These are phyloP conservation scores for Penicillium roqueforti DNA, from an alignment of 495 filamentous ascomycete species.

Conservation along the genomic window DNA sequence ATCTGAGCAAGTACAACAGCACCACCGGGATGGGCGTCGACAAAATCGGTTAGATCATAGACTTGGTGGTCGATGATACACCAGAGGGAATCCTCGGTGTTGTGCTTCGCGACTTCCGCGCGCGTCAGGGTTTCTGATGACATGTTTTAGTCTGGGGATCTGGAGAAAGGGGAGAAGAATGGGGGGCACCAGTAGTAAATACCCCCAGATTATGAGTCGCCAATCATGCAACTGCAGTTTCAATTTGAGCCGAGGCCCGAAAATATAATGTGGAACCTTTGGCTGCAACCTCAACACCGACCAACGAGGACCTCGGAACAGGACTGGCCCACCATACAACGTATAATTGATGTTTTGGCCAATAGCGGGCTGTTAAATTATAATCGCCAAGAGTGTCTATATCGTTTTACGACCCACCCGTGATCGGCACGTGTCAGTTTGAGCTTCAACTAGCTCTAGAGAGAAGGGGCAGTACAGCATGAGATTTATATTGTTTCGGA, in stretches of 20 bases:
- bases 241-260: slow-evolving; percentile 12
- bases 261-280: neutral
- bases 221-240: slow-evolving; percentile 7
- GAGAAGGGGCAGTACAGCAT: neutral
- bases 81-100: slow-evolving; percentile 52
- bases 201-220: slow-evolving; percentile 8
- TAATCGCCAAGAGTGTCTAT: neutral
- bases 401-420: neutral
- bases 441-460: neutral
- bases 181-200: slow-evolving; percentile 1
- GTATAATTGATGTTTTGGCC: neutral
- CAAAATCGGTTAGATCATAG: slow-evolving; percentile 55
- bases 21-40: slow-evolving; percentile 59
- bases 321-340: neutral
- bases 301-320: neutral
- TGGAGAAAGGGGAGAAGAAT: neutral
- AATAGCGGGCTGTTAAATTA: neutral
- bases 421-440: neutral
- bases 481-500: neutral
- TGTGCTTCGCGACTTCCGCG: slow-evolving; percentile 51
- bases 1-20: slow-evolving; percentile 50
- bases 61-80: slow-evolving; percentile 57
- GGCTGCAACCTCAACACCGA: neutral
- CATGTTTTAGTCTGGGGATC: slow-evolving; percentile 19
- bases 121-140: slow-evolving; percentile 33